Base-by-base conservation (phyloP, 2,329 filamentous ascomycete species). In the Cylindrodendrum hubeiense region DNA sequence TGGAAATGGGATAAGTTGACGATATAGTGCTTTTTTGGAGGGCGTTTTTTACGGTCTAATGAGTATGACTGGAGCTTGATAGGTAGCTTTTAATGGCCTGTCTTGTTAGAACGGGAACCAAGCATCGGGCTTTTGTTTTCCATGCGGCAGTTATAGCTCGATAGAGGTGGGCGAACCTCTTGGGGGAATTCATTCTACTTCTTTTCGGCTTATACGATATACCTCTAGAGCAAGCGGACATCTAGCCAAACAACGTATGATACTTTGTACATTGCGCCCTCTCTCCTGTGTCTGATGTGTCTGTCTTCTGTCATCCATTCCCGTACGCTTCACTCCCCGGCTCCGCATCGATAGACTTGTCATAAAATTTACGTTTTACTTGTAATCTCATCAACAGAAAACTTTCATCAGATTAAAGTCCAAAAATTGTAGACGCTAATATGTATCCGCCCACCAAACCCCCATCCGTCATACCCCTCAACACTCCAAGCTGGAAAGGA, bases 191-290 rank as follows among this genome's bases (percentile, higher is more conserved):
- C 61, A 60, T 51, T 51, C 70, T 57, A 55, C 65, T 61, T 63
- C 61, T 59, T 68, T 61, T 70, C 64, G 49, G 41, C 24, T 49
- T 24, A 60, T 65, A 63, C 63, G 62, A 70, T 70, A 72, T 72
- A 74, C 69, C 71, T 72, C 64, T 72, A 73, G 71, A 73, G 69
- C 71, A 71, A 70, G 71, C 71, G 65, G 64, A 68, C 63, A 57
- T 70, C 56, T 66, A 68, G 63, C 51, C 50, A 43, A 71, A 65
- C 52, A 61, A 63, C 52, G 64, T 69, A 67, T 66, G 37, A 63
- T 58, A 39, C 37, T 47, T 60, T 61, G 19, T 62, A 60, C 28
- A 17, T 44, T 33, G 53, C 22, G 26, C 46, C 58, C 57, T 22
- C 28, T 58, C 33, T 17, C 33, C 46, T 51, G 19, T 51, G 19